Percentiles rank a stretch among this genome's conserved stretches.
These are phyloP conservation scores for Gamarada debralockiae DNA, from an alignment of 495 filamentous ascomycete genomes.

Conservation along the genomic window DNA sequence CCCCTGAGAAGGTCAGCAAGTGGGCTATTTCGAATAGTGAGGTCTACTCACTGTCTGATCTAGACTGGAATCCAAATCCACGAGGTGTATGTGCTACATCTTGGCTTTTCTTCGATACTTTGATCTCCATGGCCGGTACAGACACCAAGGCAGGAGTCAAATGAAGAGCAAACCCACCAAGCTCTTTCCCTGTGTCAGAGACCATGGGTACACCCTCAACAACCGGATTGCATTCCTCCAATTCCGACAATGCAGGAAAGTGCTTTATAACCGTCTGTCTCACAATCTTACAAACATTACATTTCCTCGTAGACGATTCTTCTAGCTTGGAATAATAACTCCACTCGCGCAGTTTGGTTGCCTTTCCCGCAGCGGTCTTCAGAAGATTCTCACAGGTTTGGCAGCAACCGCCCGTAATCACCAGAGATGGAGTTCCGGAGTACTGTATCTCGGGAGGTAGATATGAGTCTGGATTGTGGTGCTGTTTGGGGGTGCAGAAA, in stretches of 20 bases:
- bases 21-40: background rate
- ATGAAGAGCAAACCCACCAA: background rate
- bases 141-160: background rate
- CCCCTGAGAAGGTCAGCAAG: background rate
- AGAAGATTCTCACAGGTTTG: background rate
- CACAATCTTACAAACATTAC: background rate
- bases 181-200: background rate
- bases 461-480: too few relatives aligned
- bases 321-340: background rate
- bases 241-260: background rate
- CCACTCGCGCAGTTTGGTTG: background rate
- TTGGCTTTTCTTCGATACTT: background rate
- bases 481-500: background rate
- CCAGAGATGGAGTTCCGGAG: background rate
- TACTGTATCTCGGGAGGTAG: background rate
- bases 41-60: background rate
- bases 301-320: background rate
- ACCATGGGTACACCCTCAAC: background rate
- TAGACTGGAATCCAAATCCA: background rate
- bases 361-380: background rate
- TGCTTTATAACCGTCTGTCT: background rate
- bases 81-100: background rate
- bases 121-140: background rate
- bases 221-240: background rate
- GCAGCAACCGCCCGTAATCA: background rate